Evolutionary conservation across 2,329 filamentous ascomycete species (phyloP).

Genomic region (Colletotrichum gloeosporioides): DNA sequence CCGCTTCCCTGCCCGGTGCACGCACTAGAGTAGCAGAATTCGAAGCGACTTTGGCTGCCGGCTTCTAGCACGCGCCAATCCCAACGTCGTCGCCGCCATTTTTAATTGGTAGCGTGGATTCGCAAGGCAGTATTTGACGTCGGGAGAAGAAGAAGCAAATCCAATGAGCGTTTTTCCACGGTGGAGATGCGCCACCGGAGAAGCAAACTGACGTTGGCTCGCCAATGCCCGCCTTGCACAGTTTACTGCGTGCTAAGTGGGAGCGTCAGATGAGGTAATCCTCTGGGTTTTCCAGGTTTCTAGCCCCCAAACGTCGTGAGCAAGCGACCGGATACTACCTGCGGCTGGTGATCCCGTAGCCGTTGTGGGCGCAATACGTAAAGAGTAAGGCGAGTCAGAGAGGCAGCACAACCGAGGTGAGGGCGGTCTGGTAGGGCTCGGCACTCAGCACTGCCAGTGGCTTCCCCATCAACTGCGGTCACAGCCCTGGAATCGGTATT

Average conservation of each 20-base stretch:
- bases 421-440: background rate
- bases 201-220: background rate
- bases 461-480: background rate
- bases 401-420: background rate
- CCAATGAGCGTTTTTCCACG: background rate
- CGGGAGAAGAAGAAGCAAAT: background rate
- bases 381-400: background rate
- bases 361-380: background rate
- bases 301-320: background rate
- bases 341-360: background rate
- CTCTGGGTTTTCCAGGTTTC: background rate
- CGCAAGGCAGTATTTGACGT: background rate
- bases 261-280: conserved; percentile 6
- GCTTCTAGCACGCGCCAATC: background rate
- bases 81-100: background rate
- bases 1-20: background rate
- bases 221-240: background rate
- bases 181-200: background rate
- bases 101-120: background rate
- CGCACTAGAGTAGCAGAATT: background rate
- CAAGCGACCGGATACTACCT: background rate
- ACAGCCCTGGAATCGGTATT: background rate
- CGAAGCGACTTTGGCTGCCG: background rate
- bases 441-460: background rate
- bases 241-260: background rate